Evolutionary conservation across 116 monocot genomes (phyloP), one percentile per base, ranked within the genome.

Genomic region (Trichopus zeylanicus): DNA sequence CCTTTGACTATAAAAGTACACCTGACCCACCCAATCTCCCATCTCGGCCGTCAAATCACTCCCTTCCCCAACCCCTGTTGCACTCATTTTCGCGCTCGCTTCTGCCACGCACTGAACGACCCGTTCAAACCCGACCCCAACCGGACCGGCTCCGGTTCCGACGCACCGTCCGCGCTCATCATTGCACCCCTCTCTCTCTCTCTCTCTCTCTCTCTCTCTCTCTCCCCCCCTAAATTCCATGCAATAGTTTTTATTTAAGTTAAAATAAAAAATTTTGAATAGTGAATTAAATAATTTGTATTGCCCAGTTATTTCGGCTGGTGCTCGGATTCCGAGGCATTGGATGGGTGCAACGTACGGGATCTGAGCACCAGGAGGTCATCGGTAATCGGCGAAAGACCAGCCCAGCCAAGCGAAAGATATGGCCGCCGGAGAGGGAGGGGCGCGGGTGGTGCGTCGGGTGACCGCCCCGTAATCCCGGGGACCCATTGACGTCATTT

Each of bases 301-400:
- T n/a, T n/a, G n/a, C n/a, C n/a, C n/a, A n/a, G n/a, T n/a, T n/a
- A n/a, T n/a, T n/a, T n/a, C n/a, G n/a, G n/a, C n/a, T n/a, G n/a
- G n/a, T n/a, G n/a, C n/a, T n/a, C n/a, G n/a, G n/a, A n/a, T n/a
- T n/a, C n/a, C n/a, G n/a, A n/a, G n/a, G n/a, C n/a, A n/a, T n/a
- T n/a, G n/a, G n/a, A n/a, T n/a, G 42, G n/a, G n/a, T 42, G 42
- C 8, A 33, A 2, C 15, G 46, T 51, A 51, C 51, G 51, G 23
- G 51, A 10, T 24, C 51, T 51, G 23, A 22, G 51, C 20, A 24
- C 51, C 51, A 24, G 51, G 51, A 0, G 23, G 51, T 53, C 53
- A 53, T 53, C 53, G 53, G 53, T 53, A 53, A 53, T 27, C 28
- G 53, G 53, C 15, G 49, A 49, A 53, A 53, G 13, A 53, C 53